Conservation (phyloP, 371 early-diverging fungal genomes). For the Rhizopus delemar region DNA sequence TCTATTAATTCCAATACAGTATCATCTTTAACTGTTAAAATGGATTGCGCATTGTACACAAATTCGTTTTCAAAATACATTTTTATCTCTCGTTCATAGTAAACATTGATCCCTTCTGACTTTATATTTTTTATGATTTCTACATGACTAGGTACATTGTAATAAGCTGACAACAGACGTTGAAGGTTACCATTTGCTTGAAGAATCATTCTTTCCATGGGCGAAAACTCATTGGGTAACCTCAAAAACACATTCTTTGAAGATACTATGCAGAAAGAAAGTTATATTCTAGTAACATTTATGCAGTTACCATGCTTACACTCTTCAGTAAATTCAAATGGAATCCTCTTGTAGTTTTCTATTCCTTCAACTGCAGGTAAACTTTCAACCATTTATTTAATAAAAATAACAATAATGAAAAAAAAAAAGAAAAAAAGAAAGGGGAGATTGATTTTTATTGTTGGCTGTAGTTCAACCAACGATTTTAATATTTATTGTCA, state of each 20-base stretch:
- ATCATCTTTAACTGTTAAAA: slow-evolving; percentile 39
- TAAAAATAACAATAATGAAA: neutral
- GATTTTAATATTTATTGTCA: neutral
- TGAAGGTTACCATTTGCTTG: slow-evolving; percentile 51
- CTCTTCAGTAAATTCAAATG: slow-evolving; percentile 48
- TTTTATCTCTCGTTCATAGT: slow-evolving; percentile 40
- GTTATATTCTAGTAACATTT: neutral
- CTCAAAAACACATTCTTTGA: slow-evolving; percentile 42
- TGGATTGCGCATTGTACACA: slow-evolving; percentile 47
- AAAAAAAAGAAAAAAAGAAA: neutral
- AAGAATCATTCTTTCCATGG: slow-evolving; percentile 46
- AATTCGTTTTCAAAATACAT: slow-evolving; percentile 46
- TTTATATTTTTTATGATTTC: slow-evolving; percentile 38
- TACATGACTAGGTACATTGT: slow-evolving; percentile 46
- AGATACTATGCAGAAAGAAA: slow-evolving; percentile 32
- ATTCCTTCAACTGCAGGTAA: slow-evolving; percentile 30
- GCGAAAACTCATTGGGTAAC: slow-evolving; percentile 41
- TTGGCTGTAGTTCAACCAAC: neutral
- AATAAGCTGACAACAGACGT: slow-evolving; percentile 46
- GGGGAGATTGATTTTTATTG: neutral
- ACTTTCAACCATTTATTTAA: slow-evolving; percentile 6
- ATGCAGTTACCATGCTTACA: slow-evolving; percentile 18
- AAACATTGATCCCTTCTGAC: slow-evolving; percentile 12
- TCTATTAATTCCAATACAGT: slow-evolving; percentile 36
- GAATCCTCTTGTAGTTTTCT: slow-evolving; percentile 30